Evolutionary conservation across 805 yeast species (phyloP).

Genomic region (Candida lessepsii): DNA sequence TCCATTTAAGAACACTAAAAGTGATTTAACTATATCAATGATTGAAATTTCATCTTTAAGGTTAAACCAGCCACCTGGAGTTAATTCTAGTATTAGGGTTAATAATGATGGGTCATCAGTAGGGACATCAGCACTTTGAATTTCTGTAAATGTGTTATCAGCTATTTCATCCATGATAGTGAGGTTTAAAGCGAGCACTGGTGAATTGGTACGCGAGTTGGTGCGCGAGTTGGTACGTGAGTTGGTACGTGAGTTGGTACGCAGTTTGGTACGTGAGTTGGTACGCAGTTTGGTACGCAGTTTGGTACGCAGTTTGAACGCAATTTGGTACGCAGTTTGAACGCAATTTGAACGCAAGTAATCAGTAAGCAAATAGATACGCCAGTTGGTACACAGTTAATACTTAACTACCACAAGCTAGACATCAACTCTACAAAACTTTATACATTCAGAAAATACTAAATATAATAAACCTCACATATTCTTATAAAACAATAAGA

Average conservation of each 20-base stretch:
- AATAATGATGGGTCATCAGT: slow-evolving; percentile 67
- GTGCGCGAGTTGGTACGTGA: too few species aligned
- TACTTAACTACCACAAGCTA: too few species aligned
- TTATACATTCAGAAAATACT: not conserved
- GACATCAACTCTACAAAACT: too few species aligned
- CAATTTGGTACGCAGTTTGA: too few species aligned
- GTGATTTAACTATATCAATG: slow-evolving; percentile 58
- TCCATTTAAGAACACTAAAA: slow-evolving; percentile 79
- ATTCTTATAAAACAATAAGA: not conserved
- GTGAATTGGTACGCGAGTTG: too few species aligned
- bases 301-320: too few species aligned
- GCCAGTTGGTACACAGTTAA: too few species aligned
- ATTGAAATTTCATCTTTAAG: slow-evolving; percentile 48
- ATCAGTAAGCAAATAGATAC: too few species aligned
- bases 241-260: too few species aligned
- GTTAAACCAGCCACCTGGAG: slow-evolving; percentile 66
- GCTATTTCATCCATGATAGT: slow-evolving; percentile 63
- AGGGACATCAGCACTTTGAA: slow-evolving; percentile 22
- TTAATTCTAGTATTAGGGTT: slow-evolving; percentile 73
- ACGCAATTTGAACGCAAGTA: too few species aligned
- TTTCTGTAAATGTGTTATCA: slow-evolving; percentile 52
- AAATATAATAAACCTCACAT: not conserved
- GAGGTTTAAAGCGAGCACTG: not conserved
- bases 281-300: too few species aligned
- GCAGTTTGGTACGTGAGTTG: too few species aligned